Base-by-base conservation (phyloP, 768 basidiomycete genomes). In the Astraeus odoratus region DNA sequence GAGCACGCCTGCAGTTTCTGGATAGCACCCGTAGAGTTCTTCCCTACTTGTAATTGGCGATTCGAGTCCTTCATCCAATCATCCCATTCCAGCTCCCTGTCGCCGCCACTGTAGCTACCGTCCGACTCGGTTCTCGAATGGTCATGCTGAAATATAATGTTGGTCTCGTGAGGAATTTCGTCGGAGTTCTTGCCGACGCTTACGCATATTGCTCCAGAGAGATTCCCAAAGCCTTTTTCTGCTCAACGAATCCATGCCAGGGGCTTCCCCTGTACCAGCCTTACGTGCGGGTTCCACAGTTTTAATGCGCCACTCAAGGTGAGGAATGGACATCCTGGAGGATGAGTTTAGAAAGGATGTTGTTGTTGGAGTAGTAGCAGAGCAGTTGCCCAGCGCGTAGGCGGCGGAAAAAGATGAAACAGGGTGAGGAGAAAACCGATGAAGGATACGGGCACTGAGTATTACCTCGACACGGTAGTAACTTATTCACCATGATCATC, bases 271-370 rank as follows among this genome's bases (percentile, higher is more conserved):
- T 57, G 81, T 64, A 0, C 81, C 80, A 10, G 80, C 75, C 23
- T 69, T 68, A 9, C 73, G 70, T 1, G 82, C 82, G 33, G 72
- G 68, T 31, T 69, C 63, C 1, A 77, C 67, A 0, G 79, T 55
- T 2, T 69, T 67, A 0, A 67, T 53, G 1, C 83, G 74, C 83
- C 83, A 86, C 51, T 83, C 82, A 0, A 83, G 83, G 57, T 81
- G 84, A 0, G 74, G 75, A 1, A 81, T 58, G 0, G 74, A 51
- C 43, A 58, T 58, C 19, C 58, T 64, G 10, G 61, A 58, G n/a
- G 55, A 58, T 4, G 58, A 63, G 29, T 57, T 65, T 13, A 52
- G 47, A 3, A 59, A 54, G 10, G 60, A 56, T 3, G 59, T 61
- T 8, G 55, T 52, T 33, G 51, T 44, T 5, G 36, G 50, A 34